Evolutionary conservation across 345 rosid genomes (phyloP).

Genomic region (Heritiera littoralis): DNA sequence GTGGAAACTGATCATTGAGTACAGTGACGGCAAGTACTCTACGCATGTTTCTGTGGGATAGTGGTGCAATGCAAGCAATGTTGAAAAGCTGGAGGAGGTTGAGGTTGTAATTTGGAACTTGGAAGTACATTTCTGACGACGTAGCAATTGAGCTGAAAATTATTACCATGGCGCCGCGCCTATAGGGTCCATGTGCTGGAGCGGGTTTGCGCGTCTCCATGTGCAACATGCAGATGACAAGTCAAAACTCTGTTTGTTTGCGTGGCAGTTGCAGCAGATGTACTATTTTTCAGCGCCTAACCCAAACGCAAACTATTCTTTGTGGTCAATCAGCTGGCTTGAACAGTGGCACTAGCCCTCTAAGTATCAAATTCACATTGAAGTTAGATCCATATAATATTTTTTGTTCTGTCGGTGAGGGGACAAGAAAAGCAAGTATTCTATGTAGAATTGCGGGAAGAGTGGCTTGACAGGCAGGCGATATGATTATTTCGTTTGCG

Average conservation of each 20-base stretch:
- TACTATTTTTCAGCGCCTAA: neutral
- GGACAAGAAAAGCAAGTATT: neutral
- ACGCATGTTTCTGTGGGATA: neutral
- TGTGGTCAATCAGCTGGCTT: neutral
- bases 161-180: neutral
- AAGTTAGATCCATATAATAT: neutral
- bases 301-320: neutral
- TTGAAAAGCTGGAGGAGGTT: neutral
- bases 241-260: neutral
- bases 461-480: neutral
- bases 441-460: neutral
- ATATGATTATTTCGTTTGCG: too few relatives aligned
- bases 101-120: neutral
- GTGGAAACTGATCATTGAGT: neutral
- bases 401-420: neutral
- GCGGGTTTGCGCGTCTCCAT: neutral
- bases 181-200: neutral
- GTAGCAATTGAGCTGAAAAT: slow-evolving; percentile 1
- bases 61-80: neutral
- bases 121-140: neutral
- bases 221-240: neutral
- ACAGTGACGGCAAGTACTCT: too few relatives aligned
- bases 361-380: neutral
- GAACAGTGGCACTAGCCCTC: neutral
- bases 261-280: neutral